phyloP scores from a whole-genome alignment of 176 grass and related monocot genomes.

The Oropetium thomaeum region DNA sequence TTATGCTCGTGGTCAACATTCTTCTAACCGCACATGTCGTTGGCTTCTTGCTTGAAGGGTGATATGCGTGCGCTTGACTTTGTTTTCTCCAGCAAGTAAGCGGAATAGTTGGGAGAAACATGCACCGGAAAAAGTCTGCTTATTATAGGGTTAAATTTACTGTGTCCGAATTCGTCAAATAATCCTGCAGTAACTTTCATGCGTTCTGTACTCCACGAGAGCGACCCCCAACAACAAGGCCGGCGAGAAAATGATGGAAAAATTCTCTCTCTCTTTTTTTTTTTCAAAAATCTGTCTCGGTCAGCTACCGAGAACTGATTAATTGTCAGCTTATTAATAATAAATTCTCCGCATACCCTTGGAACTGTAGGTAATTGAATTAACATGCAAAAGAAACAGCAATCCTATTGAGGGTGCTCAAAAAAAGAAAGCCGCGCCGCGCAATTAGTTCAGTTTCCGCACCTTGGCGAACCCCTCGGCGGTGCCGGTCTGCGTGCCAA shows the following conservation, averaged over 20 bases:
- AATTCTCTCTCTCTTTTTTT: too few relatives aligned
- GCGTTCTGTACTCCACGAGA: neutral
- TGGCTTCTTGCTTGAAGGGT: neutral
- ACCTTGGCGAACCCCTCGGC: slow-evolving; percentile 98
- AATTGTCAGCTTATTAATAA: neutral
- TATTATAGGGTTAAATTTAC: neutral
- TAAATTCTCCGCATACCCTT: neutral
- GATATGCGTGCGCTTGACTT: neutral
- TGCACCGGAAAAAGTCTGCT: neutral
- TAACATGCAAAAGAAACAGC: slow-evolving; percentile 15
- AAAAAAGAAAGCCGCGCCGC: too few relatives aligned
- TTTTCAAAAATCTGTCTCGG: neutral
- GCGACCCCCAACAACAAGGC: neutral
- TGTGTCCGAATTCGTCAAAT: neutral
- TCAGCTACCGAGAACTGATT: neutral
- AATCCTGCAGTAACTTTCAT: neutral
- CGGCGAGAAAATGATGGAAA: neutral
- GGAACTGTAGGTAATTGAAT: neutral
- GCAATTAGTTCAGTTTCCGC: neutral
- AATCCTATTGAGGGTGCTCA: neutral
- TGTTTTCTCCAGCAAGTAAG: neutral
- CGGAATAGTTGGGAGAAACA: neutral
- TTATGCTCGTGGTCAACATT: slow-evolving; percentile 1
- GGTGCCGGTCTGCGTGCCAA: slow-evolving; percentile 93
- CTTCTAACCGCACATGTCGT: slow-evolving; percentile 2